Evolutionary conservation across 805 yeast species (phyloP), one percentile per base, ranked within the genome.

Genomic region (Spathaspora sp.): DNA sequence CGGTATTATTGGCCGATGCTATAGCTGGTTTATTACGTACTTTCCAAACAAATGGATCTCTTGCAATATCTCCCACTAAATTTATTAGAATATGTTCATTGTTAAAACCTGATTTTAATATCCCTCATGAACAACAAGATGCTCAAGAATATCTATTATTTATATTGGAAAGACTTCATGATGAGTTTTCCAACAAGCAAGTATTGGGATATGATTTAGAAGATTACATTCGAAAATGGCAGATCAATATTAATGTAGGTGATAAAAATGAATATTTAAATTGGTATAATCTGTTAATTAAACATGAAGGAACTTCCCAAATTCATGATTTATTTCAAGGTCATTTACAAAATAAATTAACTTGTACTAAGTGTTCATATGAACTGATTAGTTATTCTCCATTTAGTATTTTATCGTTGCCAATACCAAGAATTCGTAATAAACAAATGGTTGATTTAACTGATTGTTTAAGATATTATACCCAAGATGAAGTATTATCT

Each of bases 81-180:
- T 86, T 87, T 59, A 71, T 87, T 42, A 75, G 83, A 45, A 65
- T 72, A 1, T 69, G 85, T 48, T 66, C 80, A 19, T 54, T 68
- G 6, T 60, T 86, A 19, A 81, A 86, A 56, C 91, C 91, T 0
- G 89, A 85, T 58, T 76, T 86, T 50, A 70, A 73, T 55, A 85
- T 87, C 11, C 93, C 93, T 0, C 66, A 77, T 57, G 89, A 86
- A 59, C 96, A 88, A 60, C 94, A 88, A 61, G 96, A 88, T 64
- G 85, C 92, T 1, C 90, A 87, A 50, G 94, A 88, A 58, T 86
- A 86, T 60, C 66, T 88, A 44, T 74, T 86, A 63, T 81, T 87
- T 53, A 56, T 87, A 10, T 67, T 87, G 55, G 92, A 85, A 60
- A 75, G 82, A 55, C 63, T 88, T 11, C 93, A 88, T 62, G 83